Evolutionary conservation across 2,329 filamentous ascomycete species (phyloP), one percentile per base, ranked within the genome.

Genomic region (Rugonectria rugulosa): DNA sequence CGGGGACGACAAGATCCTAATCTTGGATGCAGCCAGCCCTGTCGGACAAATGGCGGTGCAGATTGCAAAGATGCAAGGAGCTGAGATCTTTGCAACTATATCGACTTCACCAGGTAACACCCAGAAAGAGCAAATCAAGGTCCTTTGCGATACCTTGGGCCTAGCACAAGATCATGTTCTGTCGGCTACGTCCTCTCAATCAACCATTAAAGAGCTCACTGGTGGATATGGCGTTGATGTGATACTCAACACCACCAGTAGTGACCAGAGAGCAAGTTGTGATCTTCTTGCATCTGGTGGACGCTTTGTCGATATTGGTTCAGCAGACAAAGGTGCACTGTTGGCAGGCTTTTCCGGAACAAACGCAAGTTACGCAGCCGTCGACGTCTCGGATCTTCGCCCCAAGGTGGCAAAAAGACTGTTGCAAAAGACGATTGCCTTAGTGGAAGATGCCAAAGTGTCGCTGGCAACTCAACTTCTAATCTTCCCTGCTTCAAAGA

Each of bases 241-340:
- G 2, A 56, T 72, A 4, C 56, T 73, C 20, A 70, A 71, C 55
- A 67, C 64, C 2, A 40, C 69, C 3, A 43, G 66, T 6, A 66
- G 68, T 10, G 69, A 72, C 7, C 24, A 65, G 70, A 68, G 34
- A 65, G 24, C 21, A 71, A 67, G 44, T 27, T 27, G 24, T 6
- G 24, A 27, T 6, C 11, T 6, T 27, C 49, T 75, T 8, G 68
- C 73, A 5, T 50, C 53, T 1, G 66, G 65, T 47, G 73, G 73
- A 2, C 55, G 62, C 2, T 71, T 75, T 36, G 42, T 75, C 2
- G 73, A 75, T 47, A 66, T 75, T 27, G 70, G 70, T 3, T 68
- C 64, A 41, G 61, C 59, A 8, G 70, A 73, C 41, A 64, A 11
- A 47, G 9, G 53, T 12, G 21, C 32, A 45, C n/a, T n/a, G n/a